Evolutionary conservation across 495 filamentous ascomycete species (phyloP), one percentile per base, ranked within the genome.

Genomic region (Daldinia concentrica): DNA sequence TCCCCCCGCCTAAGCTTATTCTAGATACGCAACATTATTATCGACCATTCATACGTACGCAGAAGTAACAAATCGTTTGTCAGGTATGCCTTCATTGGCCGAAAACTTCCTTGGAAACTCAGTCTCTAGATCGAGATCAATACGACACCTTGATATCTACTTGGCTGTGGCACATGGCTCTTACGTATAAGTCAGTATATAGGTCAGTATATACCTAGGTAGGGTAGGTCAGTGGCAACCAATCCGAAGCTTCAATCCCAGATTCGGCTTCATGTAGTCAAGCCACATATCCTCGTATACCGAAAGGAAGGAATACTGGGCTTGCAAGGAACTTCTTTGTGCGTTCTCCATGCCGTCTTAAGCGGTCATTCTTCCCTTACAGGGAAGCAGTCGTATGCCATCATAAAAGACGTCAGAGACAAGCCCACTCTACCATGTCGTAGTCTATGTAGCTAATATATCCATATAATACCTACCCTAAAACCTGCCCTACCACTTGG

Each of bases 381-480:
- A 68, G 39, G 64, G 60, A 68, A 72, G 11, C 12, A 0, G 22
- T 29, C 15, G 34, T 62, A 60, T 26, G 34, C 39, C 41, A 72
- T 68, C 64, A 64, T 72, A 60, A 72, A 72, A 68, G 61, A 73
- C 70, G 70, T 73, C 70, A 73, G 55, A 61, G 59, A 58, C 32
- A 30, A 57, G 6, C 22, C 69, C 60, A 52, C 55, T 51, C 29
- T 30, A 26, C 15, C 32, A n/a, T 63, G 41, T 39, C 48, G 29
- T 62, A 48, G 26, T 32, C 27, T 50, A 37, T 64, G 54, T 52
- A 50, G 63, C 56, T 34, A 26, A 32, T 27, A 72, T 71, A 57
- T 66, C 50, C 71, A 66, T 74, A 74, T 74, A 70, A 70, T 61
- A 66, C 6, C 64, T 41, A 41, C 37, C n/a, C n/a, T n/a, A 65